Percentiles rank a stretch among this genome's conserved stretches.
Evolutionary conservation across 2,329 filamentous ascomycete species (phyloP).

Genomic region (Amauroascus verrucosus): DNA sequence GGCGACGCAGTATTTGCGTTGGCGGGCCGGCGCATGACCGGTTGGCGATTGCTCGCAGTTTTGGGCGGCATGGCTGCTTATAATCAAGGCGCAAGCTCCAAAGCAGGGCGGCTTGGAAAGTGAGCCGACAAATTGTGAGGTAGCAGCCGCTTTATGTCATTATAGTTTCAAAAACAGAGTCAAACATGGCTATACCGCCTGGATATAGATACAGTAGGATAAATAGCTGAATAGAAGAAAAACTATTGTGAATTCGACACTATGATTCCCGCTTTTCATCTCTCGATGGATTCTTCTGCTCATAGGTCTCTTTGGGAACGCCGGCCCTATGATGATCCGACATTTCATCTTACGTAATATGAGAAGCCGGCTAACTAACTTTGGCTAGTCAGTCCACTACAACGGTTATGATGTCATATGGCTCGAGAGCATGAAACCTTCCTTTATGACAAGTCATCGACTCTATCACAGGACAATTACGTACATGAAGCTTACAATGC

Average conservation of each 20-base stretch:
- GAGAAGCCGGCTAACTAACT: no score
- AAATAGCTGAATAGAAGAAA: background rate
- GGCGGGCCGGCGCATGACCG: conserved; percentile 3
- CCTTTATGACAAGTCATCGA: no score
- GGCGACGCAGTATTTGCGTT: conserved; percentile 6
- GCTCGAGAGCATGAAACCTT: no score
- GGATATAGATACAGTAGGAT: background rate
- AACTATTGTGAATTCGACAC: background rate
- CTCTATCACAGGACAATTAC: no score
- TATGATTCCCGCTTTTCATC: no score
- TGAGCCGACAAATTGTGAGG: background rate
- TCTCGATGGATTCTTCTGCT: no score
- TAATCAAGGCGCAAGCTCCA: background rate
- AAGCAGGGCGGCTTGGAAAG: background rate
- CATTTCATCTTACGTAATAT: no score
- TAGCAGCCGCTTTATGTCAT: background rate
- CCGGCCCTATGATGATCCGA: background rate
- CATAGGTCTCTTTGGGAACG: background rate
- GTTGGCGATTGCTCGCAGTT: conserved; percentile 7
- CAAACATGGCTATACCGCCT: background rate
- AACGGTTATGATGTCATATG: no score
- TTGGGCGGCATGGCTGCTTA: conserved; percentile 12
- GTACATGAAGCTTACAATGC: no score
- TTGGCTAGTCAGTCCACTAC: no score
- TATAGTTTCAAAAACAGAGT: background rate